Base-by-base conservation (phyloP, 176 grass and related monocot genomes). In the Zizania latifolia region DNA sequence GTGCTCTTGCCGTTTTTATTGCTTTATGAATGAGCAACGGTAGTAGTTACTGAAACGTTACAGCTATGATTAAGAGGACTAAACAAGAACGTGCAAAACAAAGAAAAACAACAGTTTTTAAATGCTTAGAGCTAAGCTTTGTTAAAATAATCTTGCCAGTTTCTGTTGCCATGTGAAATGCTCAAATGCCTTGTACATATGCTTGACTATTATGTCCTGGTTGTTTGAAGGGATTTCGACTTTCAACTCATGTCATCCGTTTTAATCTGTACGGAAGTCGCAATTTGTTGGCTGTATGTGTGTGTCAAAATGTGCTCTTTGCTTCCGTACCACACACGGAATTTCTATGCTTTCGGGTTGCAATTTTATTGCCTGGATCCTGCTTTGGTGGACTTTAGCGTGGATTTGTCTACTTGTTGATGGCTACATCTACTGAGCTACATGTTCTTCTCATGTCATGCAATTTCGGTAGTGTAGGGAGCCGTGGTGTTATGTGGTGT, bases 231-330 rank as follows among this genome's bases (percentile, higher is more conserved):
- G 65, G 46, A 17, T 70, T 46, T 51, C 0, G 23, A 77, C 23
- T 15, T 58, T 9, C 31, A 27, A 38, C 15, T 27, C 5, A 50
- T 46, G 39, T 58, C 13, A 34, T 34, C 51, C 8, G 21, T 34
- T 12, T 56, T 23, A 63, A 38, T 57, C 36, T 34, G 21, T 46
- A 16, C 10, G 17, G 53, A 8, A 28, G 22, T 35, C 38, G 55
- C 31, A 7, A 33, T 70, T 61, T 76, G 54, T 59, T 78, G 79
- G 73, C 74, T 58, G 23, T 40, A 5, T 39, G 8, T 44, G 72
- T 14, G 54, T 69, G 63, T 4, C 53, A 31, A 39, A 73, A 27
- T 69, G 45, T 1, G 5, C n/a, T 66, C 10, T 35, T 51, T 24
- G 30, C 22, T 72, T 53, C 32, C 27, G 39, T 78, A 50, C 85